A percentile compares a stretch with the other conserved stretches of the same genome.
These are phyloP conservation scores for Dichotomocladium elegans DNA, from an alignment of 371 early-diverging fungal genomes.

Conservation along the genomic window DNA sequence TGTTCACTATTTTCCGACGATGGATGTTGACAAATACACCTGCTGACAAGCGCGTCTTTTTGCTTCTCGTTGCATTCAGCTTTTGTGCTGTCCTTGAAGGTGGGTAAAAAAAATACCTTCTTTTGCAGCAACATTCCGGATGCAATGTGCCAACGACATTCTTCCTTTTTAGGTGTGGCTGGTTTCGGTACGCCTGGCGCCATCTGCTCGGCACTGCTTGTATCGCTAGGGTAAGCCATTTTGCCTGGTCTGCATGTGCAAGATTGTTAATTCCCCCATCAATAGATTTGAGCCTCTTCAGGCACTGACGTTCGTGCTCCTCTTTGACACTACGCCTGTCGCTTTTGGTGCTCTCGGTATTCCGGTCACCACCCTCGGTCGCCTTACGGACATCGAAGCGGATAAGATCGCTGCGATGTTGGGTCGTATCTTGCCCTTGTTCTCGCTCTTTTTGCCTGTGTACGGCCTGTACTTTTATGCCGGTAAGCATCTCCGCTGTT, in stretches of 20 bases:
- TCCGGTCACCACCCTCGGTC: slow-evolving; percentile 45
- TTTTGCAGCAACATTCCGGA: too few species aligned
- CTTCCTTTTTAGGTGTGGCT: slow-evolving; percentile 29
- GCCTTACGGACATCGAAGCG: slow-evolving; percentile 33
- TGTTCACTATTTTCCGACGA: slow-evolving; percentile 43
- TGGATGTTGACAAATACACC: slow-evolving; percentile 49
- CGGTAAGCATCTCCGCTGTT: slow-evolving; percentile 15
- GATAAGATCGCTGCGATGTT: slow-evolving; percentile 42
- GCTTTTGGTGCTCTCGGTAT: slow-evolving; percentile 47
- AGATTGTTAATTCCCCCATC: neutral
- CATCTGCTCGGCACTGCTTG: slow-evolving; percentile 47
- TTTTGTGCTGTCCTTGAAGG: slow-evolving; percentile 50
- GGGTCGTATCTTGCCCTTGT: slow-evolving; percentile 45
- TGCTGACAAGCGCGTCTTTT: slow-evolving; percentile 36
- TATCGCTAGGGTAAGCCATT: slow-evolving; percentile 38
- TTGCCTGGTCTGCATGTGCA: neutral
- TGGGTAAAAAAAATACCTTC: too few species aligned
- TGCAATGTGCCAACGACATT: too few species aligned
- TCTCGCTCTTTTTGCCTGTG: slow-evolving; percentile 36
- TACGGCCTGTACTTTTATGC: slow-evolving; percentile 41
- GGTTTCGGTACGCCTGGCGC: slow-evolving; percentile 54
- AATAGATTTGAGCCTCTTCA: slow-evolving; percentile 36
- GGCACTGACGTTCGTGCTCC: slow-evolving; percentile 36
- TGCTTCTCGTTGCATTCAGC: slow-evolving; percentile 39
- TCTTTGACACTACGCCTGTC: slow-evolving; percentile 46